These are phyloP conservation scores for Tympanopsis confertula DNA, from an alignment of 2,329 filamentous ascomycete species.

Conservation along the genomic window DNA sequence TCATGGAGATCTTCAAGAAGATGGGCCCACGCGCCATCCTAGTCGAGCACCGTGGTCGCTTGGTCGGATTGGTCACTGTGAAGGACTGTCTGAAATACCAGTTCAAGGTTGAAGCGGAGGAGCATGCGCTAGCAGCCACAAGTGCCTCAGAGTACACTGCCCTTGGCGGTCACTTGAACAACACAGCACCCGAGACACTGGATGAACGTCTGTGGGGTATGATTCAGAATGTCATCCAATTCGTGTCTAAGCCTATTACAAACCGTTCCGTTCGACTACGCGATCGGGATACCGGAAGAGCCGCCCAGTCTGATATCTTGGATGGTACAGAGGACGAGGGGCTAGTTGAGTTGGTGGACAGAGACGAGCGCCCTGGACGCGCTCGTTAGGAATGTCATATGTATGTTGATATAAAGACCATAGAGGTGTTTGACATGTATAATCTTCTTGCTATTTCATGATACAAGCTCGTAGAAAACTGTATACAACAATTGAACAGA, in stretches of 20 bases:
- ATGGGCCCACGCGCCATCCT: slow-evolving; percentile 89
- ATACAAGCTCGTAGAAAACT: too few species aligned
- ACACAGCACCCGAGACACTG: neutral
- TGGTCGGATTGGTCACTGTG: slow-evolving; percentile 80
- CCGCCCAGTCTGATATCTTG: too few species aligned
- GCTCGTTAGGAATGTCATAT: too few species aligned
- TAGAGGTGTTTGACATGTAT: too few species aligned
- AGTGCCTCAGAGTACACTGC: neutral
- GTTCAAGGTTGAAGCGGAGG: slow-evolving; percentile 84
- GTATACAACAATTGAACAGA: too few species aligned
- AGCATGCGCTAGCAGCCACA: slow-evolving; percentile 52
- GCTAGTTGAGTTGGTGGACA: neutral
- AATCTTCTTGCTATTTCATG: too few species aligned
- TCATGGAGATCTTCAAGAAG: slow-evolving; percentile 98
- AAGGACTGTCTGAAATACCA: slow-evolving; percentile 97
- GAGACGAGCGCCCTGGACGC: too few species aligned
- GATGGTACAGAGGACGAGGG: neutral
- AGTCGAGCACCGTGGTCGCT: slow-evolving; percentile 75
- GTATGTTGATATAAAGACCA: too few species aligned
- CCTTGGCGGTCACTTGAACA: neutral
- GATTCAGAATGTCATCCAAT: neutral
- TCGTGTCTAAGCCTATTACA: too few species aligned
- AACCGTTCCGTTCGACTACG: too few species aligned
- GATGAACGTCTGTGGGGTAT: neutral
- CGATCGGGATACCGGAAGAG: too few species aligned